Evolutionary conservation across 148 eudicot genomes (phyloP).

Genomic region (Spergularia marina): DNA sequence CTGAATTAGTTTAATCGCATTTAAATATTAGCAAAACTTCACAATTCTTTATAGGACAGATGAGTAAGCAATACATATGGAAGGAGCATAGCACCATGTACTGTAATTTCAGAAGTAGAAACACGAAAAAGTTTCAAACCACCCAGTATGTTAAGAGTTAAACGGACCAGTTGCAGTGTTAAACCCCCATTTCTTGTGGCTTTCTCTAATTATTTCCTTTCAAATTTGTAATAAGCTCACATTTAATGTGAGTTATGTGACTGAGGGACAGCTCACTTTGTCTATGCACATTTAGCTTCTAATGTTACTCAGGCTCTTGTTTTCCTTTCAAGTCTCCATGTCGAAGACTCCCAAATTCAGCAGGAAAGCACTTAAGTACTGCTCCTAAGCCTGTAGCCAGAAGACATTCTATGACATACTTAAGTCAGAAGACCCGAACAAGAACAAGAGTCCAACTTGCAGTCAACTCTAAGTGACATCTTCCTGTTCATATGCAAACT

Average conservation of each 20-base stretch:
- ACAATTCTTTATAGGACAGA: background rate
- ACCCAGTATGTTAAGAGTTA: background rate
- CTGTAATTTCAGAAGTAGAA: background rate
- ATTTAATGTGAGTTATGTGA: background rate
- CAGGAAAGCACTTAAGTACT: background rate
- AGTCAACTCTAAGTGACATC: background rate
- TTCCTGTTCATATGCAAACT: background rate
- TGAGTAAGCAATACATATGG: background rate
- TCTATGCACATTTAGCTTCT: background rate
- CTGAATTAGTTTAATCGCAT: slow-evolving; percentile 30
- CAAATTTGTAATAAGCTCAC: background rate
- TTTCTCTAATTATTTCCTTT: background rate
- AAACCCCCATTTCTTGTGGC: background rate
- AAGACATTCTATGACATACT: background rate
- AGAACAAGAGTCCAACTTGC: too few relatives aligned
- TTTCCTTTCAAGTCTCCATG: background rate
- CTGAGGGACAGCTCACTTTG: background rate
- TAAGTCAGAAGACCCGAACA: background rate
- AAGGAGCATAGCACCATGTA: background rate
- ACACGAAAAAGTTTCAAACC: background rate
- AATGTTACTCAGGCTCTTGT: background rate
- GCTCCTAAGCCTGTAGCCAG: background rate
- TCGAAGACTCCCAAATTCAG: background rate
- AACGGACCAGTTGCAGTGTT: background rate
- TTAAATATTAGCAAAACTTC: slow-evolving; percentile 6